A percentile compares a stretch with the other conserved stretches of the same genome.
Evolutionary conservation across 2,329 filamentous ascomycete genomes (phyloP).

Genomic region (Eutypella sp.): DNA sequence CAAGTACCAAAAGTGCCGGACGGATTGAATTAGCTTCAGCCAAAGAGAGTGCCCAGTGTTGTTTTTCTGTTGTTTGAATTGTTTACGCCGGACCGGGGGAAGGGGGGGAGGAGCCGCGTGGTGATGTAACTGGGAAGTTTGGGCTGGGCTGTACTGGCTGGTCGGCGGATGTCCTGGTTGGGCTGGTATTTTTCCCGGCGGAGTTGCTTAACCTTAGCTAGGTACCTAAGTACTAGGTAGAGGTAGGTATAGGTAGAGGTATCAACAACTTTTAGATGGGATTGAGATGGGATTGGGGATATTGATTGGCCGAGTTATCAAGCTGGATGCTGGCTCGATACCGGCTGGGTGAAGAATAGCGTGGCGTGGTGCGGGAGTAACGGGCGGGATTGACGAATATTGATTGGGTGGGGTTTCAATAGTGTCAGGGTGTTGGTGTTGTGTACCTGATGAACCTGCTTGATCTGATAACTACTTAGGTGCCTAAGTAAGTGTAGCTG

Average conservation of each 20-base stretch:
- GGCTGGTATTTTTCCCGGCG: too few relatives aligned
- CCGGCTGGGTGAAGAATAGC: conserved; percentile 6
- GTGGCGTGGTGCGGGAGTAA: background rate
- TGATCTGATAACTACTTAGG: background rate
- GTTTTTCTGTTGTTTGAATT: conserved; percentile 19
- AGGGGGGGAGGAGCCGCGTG: conserved; percentile 2
- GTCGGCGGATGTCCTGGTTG: too few relatives aligned
- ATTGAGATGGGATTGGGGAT: conserved; percentile 24
- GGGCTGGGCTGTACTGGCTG: background rate
- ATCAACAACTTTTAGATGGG: too few relatives aligned
- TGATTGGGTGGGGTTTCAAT: background rate
- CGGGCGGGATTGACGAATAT: background rate
- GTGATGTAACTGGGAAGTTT: background rate
- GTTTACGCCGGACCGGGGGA: conserved; percentile 22
- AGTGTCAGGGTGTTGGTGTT: background rate
- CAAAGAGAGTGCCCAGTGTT: conserved; percentile 12
- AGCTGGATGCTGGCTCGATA: too few relatives aligned
- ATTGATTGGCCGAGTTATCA: conserved; percentile 25
- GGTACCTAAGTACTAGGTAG: too few relatives aligned
- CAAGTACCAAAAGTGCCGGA: conserved; percentile 1
- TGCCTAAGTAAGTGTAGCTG: background rate
- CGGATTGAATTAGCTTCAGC: background rate
- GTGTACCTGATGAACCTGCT: background rate
- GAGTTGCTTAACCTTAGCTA: too few relatives aligned
- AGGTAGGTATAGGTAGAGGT: too few relatives aligned